Evolutionary conservation across 768 basidiomycete genomes (phyloP), one percentile per base, ranked within the genome.

Genomic region (Boletus pseudopeckii): DNA sequence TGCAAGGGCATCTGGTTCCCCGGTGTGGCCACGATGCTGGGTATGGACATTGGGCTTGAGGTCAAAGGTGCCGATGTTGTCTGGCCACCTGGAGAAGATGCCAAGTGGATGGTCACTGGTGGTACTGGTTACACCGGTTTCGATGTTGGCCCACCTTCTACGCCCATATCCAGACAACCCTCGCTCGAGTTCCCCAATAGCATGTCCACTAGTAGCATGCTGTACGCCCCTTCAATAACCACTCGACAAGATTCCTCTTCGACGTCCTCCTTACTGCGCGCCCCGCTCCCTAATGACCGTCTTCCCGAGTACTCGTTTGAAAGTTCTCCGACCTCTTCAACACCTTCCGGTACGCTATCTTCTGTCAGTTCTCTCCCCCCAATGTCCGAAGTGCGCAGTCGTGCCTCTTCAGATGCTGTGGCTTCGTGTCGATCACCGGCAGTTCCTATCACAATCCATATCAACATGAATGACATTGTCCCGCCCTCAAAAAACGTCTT

Each of bases 1-100:
- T 91, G 88, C 69, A 84, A 81, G 56, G 86, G 86, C 13, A 72
- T 92, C 41, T 92, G 88, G 86, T 90, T 84, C 63, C 84, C 88
- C 38, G 90, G 89, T 2, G 89, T 90, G 5, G 90, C 90, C 4
- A 91, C 87, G 4, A 73, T 90, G 61, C 75, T 92, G 18, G 90
- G 88, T 10, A 73, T 92, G 77, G 90, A 92, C 61, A 78, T 90
- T 32, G 79, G 80, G 11, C 74, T 92, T 13, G 83, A 85, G 55
- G 77, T 81, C 9, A 85, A 84, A 61, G 82, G 82, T 26, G 85
- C 83, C 22, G 85, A 88, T 53, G 77, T 89, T 20, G 69, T 75
- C 15, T 92, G 90, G 90, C 77, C 80, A 7, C 71, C 77, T 10
- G 82, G 77, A 7, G 66, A 68, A 51, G 68, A 80, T 50, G 55